Evolutionary conservation across 495 filamentous ascomycete genomes (phyloP).

Genomic region (Neurospora hispaniola): DNA sequence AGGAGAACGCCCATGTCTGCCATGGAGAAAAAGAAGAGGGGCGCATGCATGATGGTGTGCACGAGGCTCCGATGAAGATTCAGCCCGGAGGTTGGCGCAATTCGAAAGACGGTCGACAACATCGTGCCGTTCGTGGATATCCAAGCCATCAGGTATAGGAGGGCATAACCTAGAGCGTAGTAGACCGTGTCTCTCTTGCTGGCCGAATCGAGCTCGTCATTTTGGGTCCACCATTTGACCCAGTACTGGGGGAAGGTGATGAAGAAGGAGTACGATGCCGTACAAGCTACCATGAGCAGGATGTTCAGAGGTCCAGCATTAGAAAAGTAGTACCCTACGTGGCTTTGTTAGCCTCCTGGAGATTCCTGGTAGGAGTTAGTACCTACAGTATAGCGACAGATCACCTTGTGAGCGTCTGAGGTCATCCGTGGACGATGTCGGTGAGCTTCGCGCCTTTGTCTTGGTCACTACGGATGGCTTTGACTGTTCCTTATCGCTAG

Average conservation of each 20-base stretch:
- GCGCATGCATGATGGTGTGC: slow-evolving; percentile 8
- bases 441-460: background rate
- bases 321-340: slow-evolving; percentile 43
- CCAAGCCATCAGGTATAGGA: slow-evolving; percentile 22
- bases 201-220: background rate
- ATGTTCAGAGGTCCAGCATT: slow-evolving; percentile 40
- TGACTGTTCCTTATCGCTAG: background rate
- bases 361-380: too few species aligned
- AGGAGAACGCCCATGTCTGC: slow-evolving; percentile 17
- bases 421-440: background rate
- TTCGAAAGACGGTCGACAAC: slow-evolving; percentile 8
- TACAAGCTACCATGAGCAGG: slow-evolving; percentile 27
- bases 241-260: slow-evolving; percentile 29
- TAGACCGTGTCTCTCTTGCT: slow-evolving; percentile 6
- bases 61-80: slow-evolving; percentile 14
- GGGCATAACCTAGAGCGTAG: slow-evolving; percentile 21
- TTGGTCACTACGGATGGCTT: background rate
- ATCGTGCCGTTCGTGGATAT: slow-evolving; percentile 15
- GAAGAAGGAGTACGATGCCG: slow-evolving; percentile 24
- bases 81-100: slow-evolving; percentile 8
- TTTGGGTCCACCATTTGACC: slow-evolving; percentile 30
- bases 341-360: background rate
- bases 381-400: slow-evolving; percentile 18
- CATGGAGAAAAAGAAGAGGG: slow-evolving; percentile 2
- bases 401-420: slow-evolving; percentile 6